Base-by-base conservation (phyloP, 306 rosid genomes). In the Aeschynomene evenia region DNA sequence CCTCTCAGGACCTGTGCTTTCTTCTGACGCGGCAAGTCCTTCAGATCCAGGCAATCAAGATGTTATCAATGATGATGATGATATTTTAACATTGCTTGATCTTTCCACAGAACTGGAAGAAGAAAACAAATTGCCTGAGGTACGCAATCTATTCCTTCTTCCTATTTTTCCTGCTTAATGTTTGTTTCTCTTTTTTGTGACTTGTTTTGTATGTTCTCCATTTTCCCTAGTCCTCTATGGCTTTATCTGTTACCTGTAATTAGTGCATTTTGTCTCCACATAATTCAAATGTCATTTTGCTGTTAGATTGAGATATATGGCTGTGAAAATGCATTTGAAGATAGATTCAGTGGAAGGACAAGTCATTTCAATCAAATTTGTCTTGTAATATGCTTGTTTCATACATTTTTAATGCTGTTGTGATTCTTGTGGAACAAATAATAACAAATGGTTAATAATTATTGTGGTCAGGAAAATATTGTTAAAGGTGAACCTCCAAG, bases 1-100 rank as follows among this genome's bases (percentile, higher is more conserved):
- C 59, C 64, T 65, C 20, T 84, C 86, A 33, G 84, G 73, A 37
- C 43, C 19, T 56, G 7, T 75, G 26, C 79, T 68, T 23, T 48
- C 65, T 66, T 53, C 68, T 62, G 23, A 19, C 6, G 24, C 65
- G 58, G 57, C 9, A 49, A 29, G 9, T 57, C 77, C 16, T 19
- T 54, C 77, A 2, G 74, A 33, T 81, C 13, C 78, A 62, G 23
- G 14, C 24, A 46, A 70, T 34, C 57, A 45, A 55, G 46, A 48
- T 54, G 53, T 40, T 34, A 37, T 39, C 15, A 10, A 39, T 33
- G 83, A 74, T 54, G 83, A 74, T 54, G 79, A 76, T 40, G 77
- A 77, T 71, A 20, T 70, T 50, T 15, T 31, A 52, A 6, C 70
- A 0, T 5, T 63, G 70, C 13, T 56, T 28, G 81, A 68, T 13